Evolutionary conservation across 768 basidiomycete species (phyloP), one percentile per base, ranked within the genome.

Genomic region (Phanerochaete carnosa): DNA sequence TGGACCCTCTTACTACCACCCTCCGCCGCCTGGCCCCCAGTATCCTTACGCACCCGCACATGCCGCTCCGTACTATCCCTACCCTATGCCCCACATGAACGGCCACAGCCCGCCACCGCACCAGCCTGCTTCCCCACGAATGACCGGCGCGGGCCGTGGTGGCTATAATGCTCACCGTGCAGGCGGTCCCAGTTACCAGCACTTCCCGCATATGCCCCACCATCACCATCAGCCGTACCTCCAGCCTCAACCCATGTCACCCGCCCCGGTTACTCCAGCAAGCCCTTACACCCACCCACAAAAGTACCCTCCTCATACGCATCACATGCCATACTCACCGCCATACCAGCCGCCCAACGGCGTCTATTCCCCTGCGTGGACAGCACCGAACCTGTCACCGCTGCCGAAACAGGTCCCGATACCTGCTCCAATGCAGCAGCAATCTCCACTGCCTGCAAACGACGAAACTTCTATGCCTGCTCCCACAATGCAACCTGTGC

Each of bases 351-450:
- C 70, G 51, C 67, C 67, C 8, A 67, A 65, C 55, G 66, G 68
- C 45, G 69, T 73, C 32, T 79, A 75, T 61, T 66, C 68, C n/a
- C 70, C 80, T 25, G 71, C 78, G 26, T 84, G 82, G 82, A 75
- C 78, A 43, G 62, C 73, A 49, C 77, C 79, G 58, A 77, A 79
- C 29, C 77, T 83, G 26, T 87, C 86, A 0, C 84, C 85, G 1
- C 66, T 86, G 26, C 87, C 87, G 60, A 87, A 87, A 74, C 87
- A 87, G 60, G 76, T 86, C 1, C 80, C 83, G 9, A 83, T 83
- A 67, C 65, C 57, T 15, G 50, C 45, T 19, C 61, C 58, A 22
- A 49, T 62, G 16, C 61, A 55, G 35, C 53, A 49, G 46, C 62
- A 43, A 30, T 39, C 55, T 25, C 35, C 33, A 25, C 63, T 60